These are phyloP conservation scores for Candida suzukii DNA, from an alignment of 805 yeast species.

Conservation along the genomic window DNA sequence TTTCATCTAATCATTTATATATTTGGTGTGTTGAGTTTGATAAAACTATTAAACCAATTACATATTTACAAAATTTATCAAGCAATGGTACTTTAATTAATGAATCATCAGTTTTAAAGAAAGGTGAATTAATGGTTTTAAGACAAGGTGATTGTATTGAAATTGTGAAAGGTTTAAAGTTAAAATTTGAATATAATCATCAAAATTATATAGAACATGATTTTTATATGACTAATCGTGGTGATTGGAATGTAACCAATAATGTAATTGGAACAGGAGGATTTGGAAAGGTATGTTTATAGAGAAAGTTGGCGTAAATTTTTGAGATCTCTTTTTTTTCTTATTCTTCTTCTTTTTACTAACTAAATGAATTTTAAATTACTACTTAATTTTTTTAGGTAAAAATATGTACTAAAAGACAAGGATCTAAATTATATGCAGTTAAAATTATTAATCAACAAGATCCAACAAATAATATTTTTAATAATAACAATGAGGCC, in stretches of 20 bases:
- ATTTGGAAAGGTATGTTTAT: constrained; percentile 42
- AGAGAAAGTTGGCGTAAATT: background rate
- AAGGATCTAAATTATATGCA: background rate
- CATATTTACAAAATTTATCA: constrained; percentile 44
- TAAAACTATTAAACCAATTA: constrained; percentile 34
- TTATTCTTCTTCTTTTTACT: too few relatives aligned
- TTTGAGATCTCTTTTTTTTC: too few relatives aligned
- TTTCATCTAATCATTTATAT: constrained; percentile 41
- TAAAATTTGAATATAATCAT: constrained; percentile 8
- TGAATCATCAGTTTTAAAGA: too few relatives aligned
- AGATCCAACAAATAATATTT: too few relatives aligned
- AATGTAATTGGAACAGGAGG: constrained; percentile 47
- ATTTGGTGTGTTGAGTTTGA: constrained; percentile 36
- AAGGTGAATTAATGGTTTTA: too few relatives aligned
- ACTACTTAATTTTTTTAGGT: too few relatives aligned
- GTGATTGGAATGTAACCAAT: constrained; percentile 35
- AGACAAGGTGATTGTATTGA: constrained; percentile 27
- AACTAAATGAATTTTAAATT: too few relatives aligned
- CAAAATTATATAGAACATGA: background rate
- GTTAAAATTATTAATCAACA: background rate
- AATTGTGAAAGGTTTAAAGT: constrained; percentile 24
- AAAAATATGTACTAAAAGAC: background rate
- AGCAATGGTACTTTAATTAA: constrained; percentile 45
- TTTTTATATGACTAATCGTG: constrained; percentile 1
- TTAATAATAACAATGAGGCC: constrained; percentile 39